Evolutionary conservation across 2,329 filamentous ascomycete species (phyloP).

Genomic region (Aspergillus pseudoglaucus): DNA sequence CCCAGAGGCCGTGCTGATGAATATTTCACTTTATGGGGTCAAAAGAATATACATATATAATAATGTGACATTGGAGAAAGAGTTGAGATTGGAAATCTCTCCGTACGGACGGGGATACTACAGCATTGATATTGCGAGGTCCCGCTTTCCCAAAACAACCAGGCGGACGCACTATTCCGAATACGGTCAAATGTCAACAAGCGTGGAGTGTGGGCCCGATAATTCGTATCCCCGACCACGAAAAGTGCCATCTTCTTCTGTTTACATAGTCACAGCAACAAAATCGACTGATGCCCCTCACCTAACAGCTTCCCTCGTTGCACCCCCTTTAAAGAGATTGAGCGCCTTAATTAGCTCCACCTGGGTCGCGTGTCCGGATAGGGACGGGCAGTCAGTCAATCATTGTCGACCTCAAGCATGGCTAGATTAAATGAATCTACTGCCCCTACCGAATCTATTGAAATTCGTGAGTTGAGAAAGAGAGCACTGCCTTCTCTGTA

Average conservation of each 20-base stretch:
- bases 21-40: background rate
- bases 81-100: background rate
- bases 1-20: background rate
- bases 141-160: slow-evolving; percentile 4
- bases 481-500: background rate
- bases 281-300: background rate
- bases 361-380: background rate
- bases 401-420: slow-evolving; percentile 26
- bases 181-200: slow-evolving; percentile 36
- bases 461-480: slow-evolving; percentile 35
- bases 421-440: slow-evolving; percentile 45
- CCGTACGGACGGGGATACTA: background rate
- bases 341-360: background rate
- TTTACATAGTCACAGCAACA: background rate
- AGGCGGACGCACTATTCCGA: slow-evolving; percentile 20
- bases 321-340: background rate
- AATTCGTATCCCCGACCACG: background rate
- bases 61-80: background rate
- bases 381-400: background rate
- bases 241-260: background rate
- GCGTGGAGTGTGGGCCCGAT: background rate
- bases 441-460: slow-evolving; percentile 40
- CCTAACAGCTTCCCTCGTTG: background rate
- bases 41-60: too few relatives aligned
- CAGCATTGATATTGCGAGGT: background rate